phyloP scores from a whole-genome alignment of 768 basidiomycete genomes.

The Lactifluus pinguis region DNA sequence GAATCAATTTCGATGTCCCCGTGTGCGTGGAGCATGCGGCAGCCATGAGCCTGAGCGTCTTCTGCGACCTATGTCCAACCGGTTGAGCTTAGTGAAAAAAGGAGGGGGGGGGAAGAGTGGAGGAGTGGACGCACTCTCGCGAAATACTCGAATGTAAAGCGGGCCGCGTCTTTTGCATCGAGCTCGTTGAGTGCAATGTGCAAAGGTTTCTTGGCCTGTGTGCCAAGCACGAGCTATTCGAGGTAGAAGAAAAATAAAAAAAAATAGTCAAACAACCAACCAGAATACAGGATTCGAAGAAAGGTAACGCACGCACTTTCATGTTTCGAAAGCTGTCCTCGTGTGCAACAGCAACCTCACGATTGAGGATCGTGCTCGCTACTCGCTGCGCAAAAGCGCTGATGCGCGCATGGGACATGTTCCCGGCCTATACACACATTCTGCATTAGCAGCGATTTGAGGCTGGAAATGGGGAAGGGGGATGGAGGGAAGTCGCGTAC shows the following conservation, averaged over 20 bases:
- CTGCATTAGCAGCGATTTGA: not conserved
- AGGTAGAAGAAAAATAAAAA: not conserved
- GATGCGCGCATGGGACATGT: not conserved
- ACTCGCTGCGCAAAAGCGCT: constrained; percentile 6
- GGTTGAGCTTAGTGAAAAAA: too few relatives aligned
- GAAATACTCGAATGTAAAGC: constrained; percentile 7
- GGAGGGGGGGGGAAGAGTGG: too few relatives aligned
- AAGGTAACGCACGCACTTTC: not conserved
- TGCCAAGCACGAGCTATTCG: constrained; percentile 8
- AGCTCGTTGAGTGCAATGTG: constrained; percentile 2
- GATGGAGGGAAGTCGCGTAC: not conserved
- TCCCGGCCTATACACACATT: not conserved
- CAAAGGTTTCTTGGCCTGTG: constrained; percentile 8
- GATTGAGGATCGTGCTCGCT: not conserved
- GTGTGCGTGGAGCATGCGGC: not conserved
- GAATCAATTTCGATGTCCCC: not conserved
- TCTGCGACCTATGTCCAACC: not conserved
- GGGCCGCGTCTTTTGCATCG: not conserved
- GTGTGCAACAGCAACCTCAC: not conserved
- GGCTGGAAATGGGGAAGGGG: not conserved
- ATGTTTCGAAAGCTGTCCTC: constrained; percentile 3
- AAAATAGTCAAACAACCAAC: too few relatives aligned
- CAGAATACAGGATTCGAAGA: too few relatives aligned
- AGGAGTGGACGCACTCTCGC: not conserved
- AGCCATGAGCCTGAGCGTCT: constrained; percentile 1